Conservation (phyloP, 2,329 filamentous ascomycete species). For the Scedosporium aurantiacum region DNA sequence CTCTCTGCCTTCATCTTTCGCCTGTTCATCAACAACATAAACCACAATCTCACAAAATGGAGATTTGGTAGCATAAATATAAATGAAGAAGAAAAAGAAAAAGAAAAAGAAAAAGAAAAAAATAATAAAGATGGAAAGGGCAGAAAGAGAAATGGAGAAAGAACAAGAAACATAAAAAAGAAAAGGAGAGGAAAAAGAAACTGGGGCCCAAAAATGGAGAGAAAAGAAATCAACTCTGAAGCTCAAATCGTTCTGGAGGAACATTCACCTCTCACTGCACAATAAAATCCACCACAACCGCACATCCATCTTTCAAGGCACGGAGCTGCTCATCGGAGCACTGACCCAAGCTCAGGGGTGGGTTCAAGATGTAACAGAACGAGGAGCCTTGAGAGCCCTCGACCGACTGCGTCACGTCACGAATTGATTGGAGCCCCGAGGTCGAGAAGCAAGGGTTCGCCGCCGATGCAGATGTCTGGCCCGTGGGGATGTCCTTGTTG, state of each 20-base stretch:
- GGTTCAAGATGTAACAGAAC: constrained; percentile 6
- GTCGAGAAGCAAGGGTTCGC: constrained; percentile 21
- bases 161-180: too few relatives aligned
- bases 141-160: too few relatives aligned
- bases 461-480: constrained; percentile 30
- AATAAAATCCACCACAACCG: constrained; percentile 19
- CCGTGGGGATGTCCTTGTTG: constrained; percentile 43
- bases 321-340: not conserved
- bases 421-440: not conserved
- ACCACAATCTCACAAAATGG: too few relatives aligned
- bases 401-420: not conserved
- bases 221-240: too few relatives aligned
- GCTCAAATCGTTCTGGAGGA: not conserved
- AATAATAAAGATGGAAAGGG: too few relatives aligned
- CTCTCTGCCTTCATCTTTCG: too few relatives aligned
- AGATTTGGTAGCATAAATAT: too few relatives aligned
- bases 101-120: too few relatives aligned
- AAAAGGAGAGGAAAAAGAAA: too few relatives aligned
- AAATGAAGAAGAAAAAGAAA: too few relatives aligned
- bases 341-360: not conserved
- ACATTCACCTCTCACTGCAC: constrained; percentile 1
- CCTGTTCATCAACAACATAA: too few relatives aligned
- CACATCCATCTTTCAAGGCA: not conserved
- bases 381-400: not conserved
- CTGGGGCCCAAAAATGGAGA: too few relatives aligned